phyloP scores from a whole-genome alignment of 2,329 filamentous ascomycete species.

The Calycina herbarum region DNA sequence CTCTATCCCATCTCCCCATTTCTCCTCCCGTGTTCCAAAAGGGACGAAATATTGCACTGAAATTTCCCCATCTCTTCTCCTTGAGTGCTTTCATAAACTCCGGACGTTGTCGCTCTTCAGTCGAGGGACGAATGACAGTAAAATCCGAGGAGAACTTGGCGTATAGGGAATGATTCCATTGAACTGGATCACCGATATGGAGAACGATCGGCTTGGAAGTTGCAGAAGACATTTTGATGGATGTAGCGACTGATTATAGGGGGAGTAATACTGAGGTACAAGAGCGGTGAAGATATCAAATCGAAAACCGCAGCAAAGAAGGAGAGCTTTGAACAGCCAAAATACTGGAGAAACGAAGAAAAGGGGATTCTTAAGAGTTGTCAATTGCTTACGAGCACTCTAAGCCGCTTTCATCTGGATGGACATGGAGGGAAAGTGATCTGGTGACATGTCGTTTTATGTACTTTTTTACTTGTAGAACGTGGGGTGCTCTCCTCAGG shows the following conservation, averaged over 20 bases:
- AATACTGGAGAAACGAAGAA: neutral
- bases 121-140: conserved; percentile 49
- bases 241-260: neutral
- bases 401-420: neutral
- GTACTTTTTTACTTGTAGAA: conserved; percentile 1
- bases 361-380: neutral
- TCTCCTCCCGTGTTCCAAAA: conserved; percentile 66
- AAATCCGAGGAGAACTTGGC: conserved; percentile 43
- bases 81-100: conserved; percentile 51
- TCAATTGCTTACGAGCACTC: neutral
- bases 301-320: neutral
- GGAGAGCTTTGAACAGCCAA: neutral
- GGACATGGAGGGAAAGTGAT: neutral
- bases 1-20: conserved; percentile 63
- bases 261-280: neutral
- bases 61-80: conserved; percentile 55
- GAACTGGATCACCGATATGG: conserved; percentile 38
- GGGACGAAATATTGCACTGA: conserved; percentile 52
- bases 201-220: conserved; percentile 33
- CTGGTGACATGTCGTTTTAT: conserved; percentile 7
- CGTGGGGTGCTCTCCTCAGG: neutral
- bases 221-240: conserved; percentile 21
- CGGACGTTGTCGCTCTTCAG: conserved; percentile 50
- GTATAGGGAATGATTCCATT: conserved; percentile 35
- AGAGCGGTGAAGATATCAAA: conserved; percentile 10